phyloP scores from a whole-genome alignment of 306 rosid species.

The Medicago arabica region DNA sequence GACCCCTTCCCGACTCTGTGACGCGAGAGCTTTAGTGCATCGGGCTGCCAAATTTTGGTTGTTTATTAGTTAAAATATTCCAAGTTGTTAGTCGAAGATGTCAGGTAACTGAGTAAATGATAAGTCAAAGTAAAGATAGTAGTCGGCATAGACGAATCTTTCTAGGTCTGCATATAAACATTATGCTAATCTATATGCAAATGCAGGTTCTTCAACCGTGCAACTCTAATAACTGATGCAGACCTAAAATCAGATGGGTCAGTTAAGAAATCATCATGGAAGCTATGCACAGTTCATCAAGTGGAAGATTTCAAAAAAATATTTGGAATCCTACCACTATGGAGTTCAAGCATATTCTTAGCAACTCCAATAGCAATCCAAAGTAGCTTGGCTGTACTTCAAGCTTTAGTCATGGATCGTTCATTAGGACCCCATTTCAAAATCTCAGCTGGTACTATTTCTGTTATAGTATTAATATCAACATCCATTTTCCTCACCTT shows the following conservation, averaged over 20 bases:
- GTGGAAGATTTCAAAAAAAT: constrained; percentile 63
- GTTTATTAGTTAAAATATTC: no score
- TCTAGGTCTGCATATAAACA: background rate
- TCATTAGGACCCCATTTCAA: constrained; percentile 57
- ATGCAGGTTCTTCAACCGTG: constrained; percentile 60
- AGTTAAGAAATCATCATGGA: constrained; percentile 60
- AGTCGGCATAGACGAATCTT: no score
- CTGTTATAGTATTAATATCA: constrained; percentile 47
- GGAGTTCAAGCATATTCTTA: constrained; percentile 59
- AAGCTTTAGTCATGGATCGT: constrained; percentile 67
- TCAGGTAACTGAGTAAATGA: no score
- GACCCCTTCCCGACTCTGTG: no score
- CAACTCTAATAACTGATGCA: constrained; percentile 55
- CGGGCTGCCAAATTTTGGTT: no score
- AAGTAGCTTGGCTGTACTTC: constrained; percentile 58
- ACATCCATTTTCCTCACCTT: constrained; percentile 49
- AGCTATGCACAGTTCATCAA: constrained; percentile 59
- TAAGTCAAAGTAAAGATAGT: no score
- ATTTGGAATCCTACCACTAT: constrained; percentile 55
- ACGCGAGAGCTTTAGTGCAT: no score
- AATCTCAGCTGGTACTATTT: constrained; percentile 55
- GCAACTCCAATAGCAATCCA: constrained; percentile 53
- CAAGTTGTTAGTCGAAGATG: no score
- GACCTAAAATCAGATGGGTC: constrained; percentile 52
- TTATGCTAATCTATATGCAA: background rate